Conservation (phyloP, 1,284 basidiomycete genomes). For the Sporisorium iseilematis-ciliati region DNA sequence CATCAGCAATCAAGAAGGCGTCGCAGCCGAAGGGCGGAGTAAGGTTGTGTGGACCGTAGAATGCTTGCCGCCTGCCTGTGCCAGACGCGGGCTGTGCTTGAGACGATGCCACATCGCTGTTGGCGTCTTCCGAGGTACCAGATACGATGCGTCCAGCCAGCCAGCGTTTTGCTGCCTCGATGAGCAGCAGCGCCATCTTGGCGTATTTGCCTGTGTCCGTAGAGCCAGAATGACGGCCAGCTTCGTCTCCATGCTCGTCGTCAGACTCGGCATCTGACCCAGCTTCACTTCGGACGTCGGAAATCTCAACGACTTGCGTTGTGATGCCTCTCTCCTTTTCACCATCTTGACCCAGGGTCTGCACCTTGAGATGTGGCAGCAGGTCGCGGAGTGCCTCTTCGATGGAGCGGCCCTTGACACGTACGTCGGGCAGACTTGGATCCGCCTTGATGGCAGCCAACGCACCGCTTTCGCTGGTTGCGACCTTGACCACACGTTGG, state of each 20-base stretch:
- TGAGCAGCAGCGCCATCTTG: constrained; percentile 67
- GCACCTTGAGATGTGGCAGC: constrained; percentile 61
- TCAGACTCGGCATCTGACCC: constrained; percentile 69
- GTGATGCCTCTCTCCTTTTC: constrained; percentile 50
- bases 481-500: constrained; percentile 86
- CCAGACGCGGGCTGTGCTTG: not conserved
- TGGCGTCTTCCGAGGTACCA: constrained; percentile 48
- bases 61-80: constrained; percentile 25
- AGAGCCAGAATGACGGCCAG: not conserved
- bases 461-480: constrained; percentile 87
- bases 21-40: constrained; percentile 75
- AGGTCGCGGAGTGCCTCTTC: constrained; percentile 76
- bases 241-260: constrained; percentile 30
- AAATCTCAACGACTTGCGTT: constrained; percentile 49
- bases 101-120: not conserved
- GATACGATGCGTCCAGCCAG: constrained; percentile 65
- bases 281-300: constrained; percentile 60
- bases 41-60: constrained; percentile 53
- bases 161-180: constrained; percentile 72
- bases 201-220: constrained; percentile 33
- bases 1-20: constrained; percentile 73
- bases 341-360: constrained; percentile 32
- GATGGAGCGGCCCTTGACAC: constrained; percentile 76
- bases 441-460: constrained; percentile 88
- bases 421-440: constrained; percentile 76